Evolutionary conservation across 148 eudicot species (phyloP).

Genomic region (Diospyros lotus): DNA sequence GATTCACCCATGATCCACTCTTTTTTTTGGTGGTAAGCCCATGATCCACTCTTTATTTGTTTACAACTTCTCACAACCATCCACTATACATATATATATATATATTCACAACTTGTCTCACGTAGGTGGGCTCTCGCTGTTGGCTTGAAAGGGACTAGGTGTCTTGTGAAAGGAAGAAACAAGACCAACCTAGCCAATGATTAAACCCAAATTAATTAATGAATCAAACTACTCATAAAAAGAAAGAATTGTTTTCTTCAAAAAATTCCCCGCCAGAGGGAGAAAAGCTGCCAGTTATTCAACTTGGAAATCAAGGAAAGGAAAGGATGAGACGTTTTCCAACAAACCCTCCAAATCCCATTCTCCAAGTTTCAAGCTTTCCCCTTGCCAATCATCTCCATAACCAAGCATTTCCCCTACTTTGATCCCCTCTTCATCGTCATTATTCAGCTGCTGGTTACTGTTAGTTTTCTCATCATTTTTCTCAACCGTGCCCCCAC

Average conservation of each 20-base stretch:
- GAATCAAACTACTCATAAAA: background rate
- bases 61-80: background rate
- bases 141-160: background rate
- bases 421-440: constrained; percentile 20
- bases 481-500: constrained; percentile 4
- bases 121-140: too few relatives aligned
- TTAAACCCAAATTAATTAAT: too few relatives aligned
- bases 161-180: too few relatives aligned
- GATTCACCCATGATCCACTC: too few relatives aligned
- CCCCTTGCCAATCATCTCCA: constrained; percentile 45
- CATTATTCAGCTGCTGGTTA: constrained; percentile 1
- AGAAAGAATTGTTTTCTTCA: background rate
- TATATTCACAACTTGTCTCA: background rate
- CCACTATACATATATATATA: background rate
- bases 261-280: constrained; percentile 1
- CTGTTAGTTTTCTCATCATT: constrained; percentile 15
- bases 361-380: constrained; percentile 60
- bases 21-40: too few relatives aligned
- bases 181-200: too few relatives aligned
- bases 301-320: constrained; percentile 59
- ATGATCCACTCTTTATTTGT: constrained; percentile 7
- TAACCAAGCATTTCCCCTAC: constrained; percentile 29
- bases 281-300: constrained; percentile 17
- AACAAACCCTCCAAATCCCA: constrained; percentile 82
- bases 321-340: constrained; percentile 25